These are phyloP conservation scores for Lasiodiplodia sp. DNA, from an alignment of 2,329 filamentous ascomycete genomes.

Conservation along the genomic window DNA sequence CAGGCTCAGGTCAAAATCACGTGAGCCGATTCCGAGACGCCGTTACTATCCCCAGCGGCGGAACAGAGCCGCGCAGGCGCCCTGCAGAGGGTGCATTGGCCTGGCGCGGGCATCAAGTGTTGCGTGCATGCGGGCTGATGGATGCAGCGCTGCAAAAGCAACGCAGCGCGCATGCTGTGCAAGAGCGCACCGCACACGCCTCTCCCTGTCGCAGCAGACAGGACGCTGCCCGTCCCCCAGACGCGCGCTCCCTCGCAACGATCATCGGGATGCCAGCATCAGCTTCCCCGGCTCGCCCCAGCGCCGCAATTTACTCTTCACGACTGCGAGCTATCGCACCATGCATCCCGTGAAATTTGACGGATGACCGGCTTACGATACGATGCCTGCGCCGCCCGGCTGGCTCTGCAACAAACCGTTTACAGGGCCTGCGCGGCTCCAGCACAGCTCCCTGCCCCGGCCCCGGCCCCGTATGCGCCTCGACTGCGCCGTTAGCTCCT, in stretches of 20 bases:
- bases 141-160: conserved; percentile 15
- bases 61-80: not conserved
- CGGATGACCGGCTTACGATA: conserved; percentile 25
- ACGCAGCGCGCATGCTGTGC: conserved; percentile 17
- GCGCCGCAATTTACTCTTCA: conserved; percentile 25
- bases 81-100: not conserved
- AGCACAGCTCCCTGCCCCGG: not conserved
- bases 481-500: not conserved
- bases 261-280: conserved; percentile 24
- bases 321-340: conserved; percentile 3
- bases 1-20: not conserved
- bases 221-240: conserved; percentile 12
- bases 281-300: conserved; percentile 16
- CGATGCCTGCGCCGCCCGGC: not conserved
- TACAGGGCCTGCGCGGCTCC: conserved; percentile 22
- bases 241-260: conserved; percentile 5
- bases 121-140: not conserved
- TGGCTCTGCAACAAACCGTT: conserved; percentile 15
- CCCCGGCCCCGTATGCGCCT: conserved; percentile 1
- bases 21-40: not conserved
- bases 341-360: conserved; percentile 24
- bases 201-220: conserved; percentile 12
- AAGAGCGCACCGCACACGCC: conserved; percentile 4
- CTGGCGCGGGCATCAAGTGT: not conserved
- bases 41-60: not conserved